phyloP scores from a whole-genome alignment of 2,329 filamentous ascomycete species.

The Alternaria sp. region DNA sequence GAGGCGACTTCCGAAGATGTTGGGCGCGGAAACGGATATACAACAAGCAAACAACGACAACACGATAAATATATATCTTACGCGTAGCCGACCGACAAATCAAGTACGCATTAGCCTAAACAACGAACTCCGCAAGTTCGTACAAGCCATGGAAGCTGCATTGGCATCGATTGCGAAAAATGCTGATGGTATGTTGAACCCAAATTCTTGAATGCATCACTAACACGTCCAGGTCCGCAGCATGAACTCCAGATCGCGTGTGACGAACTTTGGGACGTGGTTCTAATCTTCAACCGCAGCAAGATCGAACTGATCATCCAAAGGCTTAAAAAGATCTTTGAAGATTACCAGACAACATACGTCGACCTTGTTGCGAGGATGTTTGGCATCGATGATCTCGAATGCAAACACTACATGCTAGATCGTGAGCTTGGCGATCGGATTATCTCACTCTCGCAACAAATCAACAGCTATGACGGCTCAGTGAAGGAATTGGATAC shows the following conservation, averaged over 20 bases:
- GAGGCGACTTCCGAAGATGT: not conserved
- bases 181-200: accelerated
- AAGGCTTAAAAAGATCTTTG: not conserved
- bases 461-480: not conserved
- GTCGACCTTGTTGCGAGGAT: not conserved
- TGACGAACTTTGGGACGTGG: not conserved
- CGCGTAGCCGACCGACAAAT: not conserved
- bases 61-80: not conserved
- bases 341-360: not conserved
- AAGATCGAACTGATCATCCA: not conserved
- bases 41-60: not conserved
- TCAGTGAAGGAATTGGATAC: not conserved
- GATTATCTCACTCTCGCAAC: slow-evolving; percentile 9
- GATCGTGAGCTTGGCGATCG: slow-evolving; percentile 13
- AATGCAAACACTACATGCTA: not conserved
- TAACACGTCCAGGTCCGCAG: slow-evolving; percentile 1
- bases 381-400: not conserved
- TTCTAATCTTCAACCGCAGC: not conserved
- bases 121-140: not conserved
- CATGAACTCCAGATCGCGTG: not conserved
- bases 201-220: not conserved
- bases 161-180: not conserved
- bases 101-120: not conserved
- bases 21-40: not conserved
- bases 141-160: not conserved